Evolutionary conservation across 257 asterid species (phyloP).

Genomic region (Plantago major): DNA sequence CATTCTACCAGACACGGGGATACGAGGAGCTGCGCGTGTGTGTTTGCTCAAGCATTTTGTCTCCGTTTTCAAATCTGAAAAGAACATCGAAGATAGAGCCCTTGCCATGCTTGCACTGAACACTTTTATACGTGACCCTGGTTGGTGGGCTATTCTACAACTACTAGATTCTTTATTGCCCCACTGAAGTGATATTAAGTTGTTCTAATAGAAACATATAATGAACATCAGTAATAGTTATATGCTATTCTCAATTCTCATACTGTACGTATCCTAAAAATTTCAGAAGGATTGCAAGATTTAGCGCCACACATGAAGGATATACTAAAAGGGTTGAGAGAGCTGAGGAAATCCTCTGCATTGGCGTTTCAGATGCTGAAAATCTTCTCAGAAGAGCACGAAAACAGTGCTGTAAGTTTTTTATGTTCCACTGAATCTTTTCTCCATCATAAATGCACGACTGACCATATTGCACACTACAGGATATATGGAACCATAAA

Average conservation of each 20-base stretch:
- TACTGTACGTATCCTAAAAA: background rate
- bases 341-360: slow-evolving; percentile 58
- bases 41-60: slow-evolving; percentile 66
- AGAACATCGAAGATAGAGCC: slow-evolving; percentile 51
- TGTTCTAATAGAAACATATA: background rate
- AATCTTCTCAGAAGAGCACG: slow-evolving; percentile 66
- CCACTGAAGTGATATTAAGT: background rate
- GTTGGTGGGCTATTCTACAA: slow-evolving; percentile 33
- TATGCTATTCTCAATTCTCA: slow-evolving; percentile 11
- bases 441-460: background rate
- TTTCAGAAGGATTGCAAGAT: slow-evolving; percentile 71
- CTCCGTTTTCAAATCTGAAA: slow-evolving; percentile 52
- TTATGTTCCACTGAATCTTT: background rate
- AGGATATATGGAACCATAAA: slow-evolving; percentile 77
- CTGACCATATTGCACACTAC: slow-evolving; percentile 23
- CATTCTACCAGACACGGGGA: slow-evolving; percentile 73
- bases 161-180: background rate
- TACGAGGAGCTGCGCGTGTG: slow-evolving; percentile 74
- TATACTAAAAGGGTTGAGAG: slow-evolving; percentile 67
- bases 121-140: slow-evolving; percentile 63
- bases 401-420: slow-evolving; percentile 56
- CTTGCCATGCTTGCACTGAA: slow-evolving; percentile 79
- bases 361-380: slow-evolving; percentile 68
- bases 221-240: background rate
- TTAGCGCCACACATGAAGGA: slow-evolving; percentile 55